phyloP scores from a whole-genome alignment of 352 stramenopile genomes.

The Halophytophthora batemanensis region DNA sequence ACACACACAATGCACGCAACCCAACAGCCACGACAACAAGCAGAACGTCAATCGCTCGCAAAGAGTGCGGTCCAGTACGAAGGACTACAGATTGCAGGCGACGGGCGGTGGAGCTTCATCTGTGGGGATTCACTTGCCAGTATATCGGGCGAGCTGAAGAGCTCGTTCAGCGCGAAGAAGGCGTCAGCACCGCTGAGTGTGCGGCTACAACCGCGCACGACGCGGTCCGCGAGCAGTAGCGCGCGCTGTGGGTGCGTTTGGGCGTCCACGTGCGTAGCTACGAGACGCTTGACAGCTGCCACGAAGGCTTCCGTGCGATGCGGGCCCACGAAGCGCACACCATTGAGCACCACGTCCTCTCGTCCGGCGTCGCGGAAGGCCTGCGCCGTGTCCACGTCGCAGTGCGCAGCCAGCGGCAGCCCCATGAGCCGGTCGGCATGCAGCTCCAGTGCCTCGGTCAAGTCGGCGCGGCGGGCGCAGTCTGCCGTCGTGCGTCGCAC shows the following conservation, averaged over 20 bases:
- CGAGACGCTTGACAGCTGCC: conserved; percentile 72
- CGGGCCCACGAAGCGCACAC: conserved; percentile 70
- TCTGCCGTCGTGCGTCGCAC: conserved; percentile 37
- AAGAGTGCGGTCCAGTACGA: too few relatives aligned
- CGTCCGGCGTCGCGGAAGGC: conserved; percentile 66
- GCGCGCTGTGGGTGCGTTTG: conserved; percentile 36
- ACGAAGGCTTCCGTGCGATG: conserved; percentile 73
- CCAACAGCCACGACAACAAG: too few relatives aligned
- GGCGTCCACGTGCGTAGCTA: conserved; percentile 31
- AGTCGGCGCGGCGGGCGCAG: conserved; percentile 49
- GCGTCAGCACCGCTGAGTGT: conserved; percentile 75
- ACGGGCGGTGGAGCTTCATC: too few relatives aligned
- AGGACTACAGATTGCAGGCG: too few relatives aligned
- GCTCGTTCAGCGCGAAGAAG: conserved; percentile 72
- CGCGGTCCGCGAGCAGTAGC: conserved; percentile 49
- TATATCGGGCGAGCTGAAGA: conserved; percentile 52
- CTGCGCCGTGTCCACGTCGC: conserved; percentile 66
- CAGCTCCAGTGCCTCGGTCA: conserved; percentile 37
- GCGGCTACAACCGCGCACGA: conserved; percentile 71
- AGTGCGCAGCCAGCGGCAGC: conserved; percentile 52
- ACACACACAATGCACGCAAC: too few relatives aligned
- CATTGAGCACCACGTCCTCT: conserved; percentile 72
- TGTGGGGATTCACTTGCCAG: conserved; percentile 32
- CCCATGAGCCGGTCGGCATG: conserved; percentile 29
- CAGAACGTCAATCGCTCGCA: too few relatives aligned